Evolutionary conservation across 164 flowering plant species (phyloP), one percentile per base, ranked within the genome.

Genomic region (Hamamelis virginiana): DNA sequence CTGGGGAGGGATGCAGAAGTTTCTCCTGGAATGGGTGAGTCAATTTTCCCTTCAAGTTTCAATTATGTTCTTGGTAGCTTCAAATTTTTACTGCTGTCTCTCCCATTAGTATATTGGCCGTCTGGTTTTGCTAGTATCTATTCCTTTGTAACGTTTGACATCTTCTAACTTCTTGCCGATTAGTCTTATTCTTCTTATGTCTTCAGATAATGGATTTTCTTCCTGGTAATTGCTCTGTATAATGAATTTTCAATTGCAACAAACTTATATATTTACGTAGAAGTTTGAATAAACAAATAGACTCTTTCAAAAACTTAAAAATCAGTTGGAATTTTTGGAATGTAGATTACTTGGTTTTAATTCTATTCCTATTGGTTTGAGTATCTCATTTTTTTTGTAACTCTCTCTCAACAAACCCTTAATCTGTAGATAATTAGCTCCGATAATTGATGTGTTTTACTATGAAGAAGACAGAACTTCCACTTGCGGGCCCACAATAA

Each of bases 11-110:
- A 72, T 25, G 65, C 59, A 77, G 53, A 83, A 79, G 59, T 52
- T 77, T 55, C 85, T 88, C 51, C 72, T 91, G 11, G 92, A 88
- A 81, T 82, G 86, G 94, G 97, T 91, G 26, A 1, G 84, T 69
- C 22, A 9, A 6, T 64, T 62, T 59, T 62, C 61, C 48, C 23
- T 63, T 53, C 22, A 23, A 22, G 27, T 56, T 21, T 33, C 15
- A 51, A 18, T 51, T 51, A 51, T 51, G 14, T 38, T 58, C 21
- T 52, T 6, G 19, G 14, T 26, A 25, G n/a, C 45, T 41, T 25
- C 38, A 19, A 26, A 15, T 0, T 67, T 52, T 22, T 26, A 22
- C 28, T 4, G 5, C 19, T 18, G 47, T 59, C 33, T 47, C 41
- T 46, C 61, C 18, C 16, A 46, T 60, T 13, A 16, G 23, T 61